phyloP scores from a whole-genome alignment of 176 grass and related monocot species.

The Areca catechu region DNA sequence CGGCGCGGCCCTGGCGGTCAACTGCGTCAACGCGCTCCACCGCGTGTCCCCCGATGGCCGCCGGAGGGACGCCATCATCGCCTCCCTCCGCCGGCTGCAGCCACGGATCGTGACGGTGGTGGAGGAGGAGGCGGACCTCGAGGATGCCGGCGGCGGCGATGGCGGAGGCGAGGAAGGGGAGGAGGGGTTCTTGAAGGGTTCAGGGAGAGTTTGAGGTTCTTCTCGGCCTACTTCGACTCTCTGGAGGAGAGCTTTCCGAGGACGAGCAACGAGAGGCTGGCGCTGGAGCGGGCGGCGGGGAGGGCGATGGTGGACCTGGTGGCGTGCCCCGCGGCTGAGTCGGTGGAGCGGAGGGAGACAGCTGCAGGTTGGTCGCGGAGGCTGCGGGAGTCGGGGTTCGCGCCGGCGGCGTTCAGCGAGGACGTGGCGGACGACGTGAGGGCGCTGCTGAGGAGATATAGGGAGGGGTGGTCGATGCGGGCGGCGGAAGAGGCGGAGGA shows the following conservation, averaged over 20 bases:
- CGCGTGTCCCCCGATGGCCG: conserved; percentile 40
- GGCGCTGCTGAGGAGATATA: conserved; percentile 72
- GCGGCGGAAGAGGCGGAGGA: conserved; percentile 4
- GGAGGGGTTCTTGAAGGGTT: conserved; percentile 75
- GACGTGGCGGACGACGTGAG: conserved; percentile 88
- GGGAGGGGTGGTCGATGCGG: conserved; percentile 90
- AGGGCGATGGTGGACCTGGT: conserved; percentile 75
- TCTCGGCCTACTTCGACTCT: conserved; percentile 88
- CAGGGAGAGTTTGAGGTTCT: conserved; percentile 69
- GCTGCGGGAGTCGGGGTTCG: conserved; percentile 61
- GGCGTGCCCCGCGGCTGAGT: conserved; percentile 63
- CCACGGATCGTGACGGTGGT: conserved; percentile 77
- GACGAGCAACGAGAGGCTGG: conserved; percentile 81
- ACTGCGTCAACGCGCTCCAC: conserved; percentile 72
- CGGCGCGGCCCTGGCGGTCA: conserved; percentile 47
- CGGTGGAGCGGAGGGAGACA: conserved; percentile 68
- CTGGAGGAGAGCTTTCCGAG: conserved; percentile 82
- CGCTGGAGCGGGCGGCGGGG: conserved; percentile 71
- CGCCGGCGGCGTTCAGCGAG: conserved; percentile 69
- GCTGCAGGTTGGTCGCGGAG: conserved; percentile 53
- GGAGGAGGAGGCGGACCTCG: conserved; percentile 90
- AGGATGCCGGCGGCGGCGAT: not conserved
- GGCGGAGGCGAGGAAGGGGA: conserved; percentile 43
- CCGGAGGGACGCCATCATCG: conserved; percentile 44
- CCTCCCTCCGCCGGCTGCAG: conserved; percentile 45